phyloP scores from a whole-genome alignment of 768 basidiomycete genomes.

The Mycena galopus region DNA sequence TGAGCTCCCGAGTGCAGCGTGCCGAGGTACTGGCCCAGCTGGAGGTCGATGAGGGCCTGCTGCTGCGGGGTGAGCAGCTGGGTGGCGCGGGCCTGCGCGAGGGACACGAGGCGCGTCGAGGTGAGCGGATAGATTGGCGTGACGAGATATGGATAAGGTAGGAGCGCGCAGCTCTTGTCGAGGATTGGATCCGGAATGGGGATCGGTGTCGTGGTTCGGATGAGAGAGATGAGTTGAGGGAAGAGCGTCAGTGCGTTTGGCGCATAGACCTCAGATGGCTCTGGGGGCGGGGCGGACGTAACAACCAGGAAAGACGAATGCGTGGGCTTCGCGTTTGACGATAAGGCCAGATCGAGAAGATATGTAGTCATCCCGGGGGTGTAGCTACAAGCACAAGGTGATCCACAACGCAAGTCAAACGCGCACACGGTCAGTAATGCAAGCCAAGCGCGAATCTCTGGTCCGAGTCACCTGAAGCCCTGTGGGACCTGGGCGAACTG shows the following conservation, averaged over 20 bases:
- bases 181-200: slow-evolving; percentile 65
- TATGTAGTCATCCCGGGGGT: slow-evolving; percentile 44
- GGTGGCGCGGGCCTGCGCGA: slow-evolving; percentile 53
- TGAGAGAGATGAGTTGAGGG: slow-evolving; percentile 54
- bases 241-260: slow-evolving; percentile 55
- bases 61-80: slow-evolving; percentile 54
- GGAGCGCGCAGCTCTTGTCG: slow-evolving; percentile 57
- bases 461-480: slow-evolving; percentile 48
- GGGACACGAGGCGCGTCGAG: slow-evolving; percentile 52
- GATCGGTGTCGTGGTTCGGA: slow-evolving; percentile 60
- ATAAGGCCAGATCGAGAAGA: slow-evolving; percentile 41
- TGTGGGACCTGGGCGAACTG: slow-evolving; percentile 36
- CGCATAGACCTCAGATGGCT: slow-evolving; percentile 39
- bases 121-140: slow-evolving; percentile 56
- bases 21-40: slow-evolving; percentile 70
- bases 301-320: slow-evolving; percentile 46
- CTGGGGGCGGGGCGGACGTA: slow-evolving; percentile 1
- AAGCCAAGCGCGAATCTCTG: neutral
- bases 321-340: slow-evolving; percentile 30
- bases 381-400: slow-evolving; percentile 34
- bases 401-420: neutral
- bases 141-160: slow-evolving; percentile 68
- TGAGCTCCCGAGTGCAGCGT: slow-evolving; percentile 75
- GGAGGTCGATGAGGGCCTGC: slow-evolving; percentile 65
- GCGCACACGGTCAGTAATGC: neutral